Base-by-base conservation (phyloP, 768 basidiomycete genomes). In the Rubroboletus satanas region DNA sequence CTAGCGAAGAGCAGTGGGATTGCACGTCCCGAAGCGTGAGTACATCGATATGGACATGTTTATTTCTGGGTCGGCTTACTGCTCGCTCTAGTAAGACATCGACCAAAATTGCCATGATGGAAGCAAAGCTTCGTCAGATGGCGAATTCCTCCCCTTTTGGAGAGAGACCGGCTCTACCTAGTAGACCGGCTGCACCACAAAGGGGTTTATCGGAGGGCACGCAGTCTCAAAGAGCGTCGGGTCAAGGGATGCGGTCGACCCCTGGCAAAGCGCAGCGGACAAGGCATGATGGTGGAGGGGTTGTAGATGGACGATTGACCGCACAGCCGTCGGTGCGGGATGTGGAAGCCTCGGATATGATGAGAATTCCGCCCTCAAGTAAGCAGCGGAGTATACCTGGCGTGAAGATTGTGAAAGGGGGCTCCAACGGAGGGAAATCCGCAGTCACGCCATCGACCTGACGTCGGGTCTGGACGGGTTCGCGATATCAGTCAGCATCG, bases 61-160 rank as follows among this genome's bases (percentile, higher is more conserved):
- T 60, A 29, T 41, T 46, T 52, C 44, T 31, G 41, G 28, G 39
- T 59, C 21, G 15, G 26, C 59, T 65, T 18, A 64, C 41, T 21
- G 32, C 23, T 39, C 23, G 26, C 52, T 36, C 47, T 52, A 63
- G 63, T 44, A 95, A 90, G 47, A 94, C 91, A 2, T 75, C 80
- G 42, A 85, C 84, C 62, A 97, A 98, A 73, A 99, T 99, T 62
- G 93, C 94, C 8, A 82, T 87, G 64, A 88, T 98, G 80, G 97
- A 99, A 72, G 96, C 96, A 3, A 99, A 99, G 71, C 77, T 99
- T 23, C 81, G 84, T 17, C 83, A 91, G 58, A 84, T 97, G 81
- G 83, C 84, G 62, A 67, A 55, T 52, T 67, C 63, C 14, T 62
- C 62, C 1, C 26, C 58, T 2, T 65, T 64, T 28, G 37, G 46